Evolutionary conservation across 169 alveolate species (phyloP).

Genomic region (Ichthyophthirius multifiliis): DNA sequence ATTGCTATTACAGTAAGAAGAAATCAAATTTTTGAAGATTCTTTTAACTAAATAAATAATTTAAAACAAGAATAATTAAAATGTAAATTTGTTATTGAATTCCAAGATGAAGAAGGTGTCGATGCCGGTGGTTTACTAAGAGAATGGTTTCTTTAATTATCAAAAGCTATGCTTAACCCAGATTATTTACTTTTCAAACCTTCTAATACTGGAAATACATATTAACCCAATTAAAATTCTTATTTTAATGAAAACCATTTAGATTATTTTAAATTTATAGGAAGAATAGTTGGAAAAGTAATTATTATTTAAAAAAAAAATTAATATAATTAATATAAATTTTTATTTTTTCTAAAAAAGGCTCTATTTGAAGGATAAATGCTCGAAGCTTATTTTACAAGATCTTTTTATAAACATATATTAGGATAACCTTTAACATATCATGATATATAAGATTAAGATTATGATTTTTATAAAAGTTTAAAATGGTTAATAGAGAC

Average conservation of each 20-base stretch:
- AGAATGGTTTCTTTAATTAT: slow-evolving; percentile 96
- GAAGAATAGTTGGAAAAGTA: slow-evolving; percentile 96
- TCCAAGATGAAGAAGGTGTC: slow-evolving; percentile 97
- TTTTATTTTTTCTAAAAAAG: background rate
- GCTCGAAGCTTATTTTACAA: slow-evolving; percentile 97
- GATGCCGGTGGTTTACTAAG: slow-evolving; percentile 99
- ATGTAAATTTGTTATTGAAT: slow-evolving; percentile 91
- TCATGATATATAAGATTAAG: slow-evolving; percentile 98
- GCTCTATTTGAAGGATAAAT: slow-evolving; percentile 96
- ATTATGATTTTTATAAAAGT: slow-evolving; percentile 95
- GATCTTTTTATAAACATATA: slow-evolving; percentile 97
- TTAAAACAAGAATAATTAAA: slow-evolving; percentile 93
- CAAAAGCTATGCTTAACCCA: slow-evolving; percentile 98
- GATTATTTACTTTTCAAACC: slow-evolving; percentile 92
- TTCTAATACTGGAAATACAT: slow-evolving; percentile 87
- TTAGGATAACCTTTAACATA: slow-evolving; percentile 93
- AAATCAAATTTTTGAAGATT: slow-evolving; percentile 93
- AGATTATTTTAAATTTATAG: slow-evolving; percentile 96
- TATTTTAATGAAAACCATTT: slow-evolving; percentile 94
- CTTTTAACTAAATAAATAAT: slow-evolving; percentile 89
- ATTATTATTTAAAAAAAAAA: no score
- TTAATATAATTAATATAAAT: no score
- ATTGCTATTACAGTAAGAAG: slow-evolving; percentile 94
- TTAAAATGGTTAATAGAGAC: slow-evolving; percentile 92
- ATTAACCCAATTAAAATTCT: slow-evolving; percentile 95